Base-by-base conservation (phyloP, 768 basidiomycete genomes). In the Tylopilus vinaceipallidus region DNA sequence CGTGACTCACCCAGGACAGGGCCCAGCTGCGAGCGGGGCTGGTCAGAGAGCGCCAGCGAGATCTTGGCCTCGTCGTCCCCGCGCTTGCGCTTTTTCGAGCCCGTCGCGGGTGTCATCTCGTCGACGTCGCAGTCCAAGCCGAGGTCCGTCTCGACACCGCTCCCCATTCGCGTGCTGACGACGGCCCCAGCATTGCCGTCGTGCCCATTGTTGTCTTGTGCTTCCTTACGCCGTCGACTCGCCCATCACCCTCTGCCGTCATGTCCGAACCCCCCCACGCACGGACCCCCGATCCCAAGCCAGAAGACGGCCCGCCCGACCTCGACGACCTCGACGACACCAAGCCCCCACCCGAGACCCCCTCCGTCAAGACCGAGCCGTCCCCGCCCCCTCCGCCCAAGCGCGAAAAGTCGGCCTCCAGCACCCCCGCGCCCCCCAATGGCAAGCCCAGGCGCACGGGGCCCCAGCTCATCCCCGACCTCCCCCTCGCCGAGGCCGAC, bases 381-480 rank as follows among this genome's bases (percentile, higher is more conserved):
- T 66, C 66, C 0, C 58, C 68, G n/a, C 61, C 71, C 7, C 65
- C 64, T 45, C 52, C 0, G 35, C 59, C 47, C 57, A 69, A 70
- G 50, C 41, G 57, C 20, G 73, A 68, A 50, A 59, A 69, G 41
- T 69, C 66, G 24, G 68, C 58, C 41, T 68, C 70, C 27, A 68
- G 57, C 46, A 71, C 75, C 1, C 65, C 73, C 32, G 69, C 71
- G 17, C 62, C 63, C 1, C 43, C 65, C 42, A 70, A 68, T 56
- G 61, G 55, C 17, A 74, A 62, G 47, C 56, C 54, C 20, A 80
- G 61, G 53, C 73, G 66, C 38, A 50, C 68, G 36, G 64, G 69
- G 19, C 76, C 78, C 16, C 88, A 88, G 72, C 79, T 97, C 63
- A 90, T 98, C 55, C 79, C 80, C 7, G 74, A 92, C 70, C 80